Evolutionary conservation across 2,329 filamentous ascomycete species (phyloP).

Genomic region (Fusarium sp.): DNA sequence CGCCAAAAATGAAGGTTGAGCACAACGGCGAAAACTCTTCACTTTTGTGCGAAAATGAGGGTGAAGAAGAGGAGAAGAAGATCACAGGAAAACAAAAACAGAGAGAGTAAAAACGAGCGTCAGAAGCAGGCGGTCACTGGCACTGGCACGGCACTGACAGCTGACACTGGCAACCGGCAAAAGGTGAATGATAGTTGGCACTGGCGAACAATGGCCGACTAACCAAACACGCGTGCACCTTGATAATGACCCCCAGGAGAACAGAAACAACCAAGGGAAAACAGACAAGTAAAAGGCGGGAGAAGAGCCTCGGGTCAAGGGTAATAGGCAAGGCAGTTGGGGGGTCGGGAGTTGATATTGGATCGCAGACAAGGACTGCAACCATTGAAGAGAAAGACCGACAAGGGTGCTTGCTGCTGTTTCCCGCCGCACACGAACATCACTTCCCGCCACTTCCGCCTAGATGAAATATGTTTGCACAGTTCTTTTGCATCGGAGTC

Average conservation of each 20-base stretch:
- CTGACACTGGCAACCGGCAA: slow-evolving; percentile 8
- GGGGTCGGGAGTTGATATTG: neutral
- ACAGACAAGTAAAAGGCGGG: neutral
- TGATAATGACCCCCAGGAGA: neutral
- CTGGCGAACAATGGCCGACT: slow-evolving; percentile 9
- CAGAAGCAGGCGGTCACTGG: neutral
- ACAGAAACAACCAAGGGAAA: neutral
- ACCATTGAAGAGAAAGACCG: slow-evolving; percentile 14
- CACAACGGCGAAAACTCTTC: neutral
- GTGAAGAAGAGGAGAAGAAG: neutral
- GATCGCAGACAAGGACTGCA: slow-evolving; percentile 6
- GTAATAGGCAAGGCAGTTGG: neutral
- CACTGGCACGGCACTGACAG: slow-evolving; percentile 11
- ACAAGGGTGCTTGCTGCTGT: slow-evolving; percentile 36
- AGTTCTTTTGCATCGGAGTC: neutral
- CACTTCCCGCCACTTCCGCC: slow-evolving; percentile 13
- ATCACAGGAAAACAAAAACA: neutral
- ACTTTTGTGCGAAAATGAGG: neutral
- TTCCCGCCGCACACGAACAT: slow-evolving; percentile 35
- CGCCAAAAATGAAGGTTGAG: neutral
- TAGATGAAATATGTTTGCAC: slow-evolving; percentile 11
- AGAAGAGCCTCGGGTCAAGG: neutral
- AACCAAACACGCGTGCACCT: neutral
- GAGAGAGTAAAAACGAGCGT: neutral
- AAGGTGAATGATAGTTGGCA: slow-evolving; percentile 11